Base-by-base conservation (phyloP, 306 rosid species). In the Senna tora region DNA sequence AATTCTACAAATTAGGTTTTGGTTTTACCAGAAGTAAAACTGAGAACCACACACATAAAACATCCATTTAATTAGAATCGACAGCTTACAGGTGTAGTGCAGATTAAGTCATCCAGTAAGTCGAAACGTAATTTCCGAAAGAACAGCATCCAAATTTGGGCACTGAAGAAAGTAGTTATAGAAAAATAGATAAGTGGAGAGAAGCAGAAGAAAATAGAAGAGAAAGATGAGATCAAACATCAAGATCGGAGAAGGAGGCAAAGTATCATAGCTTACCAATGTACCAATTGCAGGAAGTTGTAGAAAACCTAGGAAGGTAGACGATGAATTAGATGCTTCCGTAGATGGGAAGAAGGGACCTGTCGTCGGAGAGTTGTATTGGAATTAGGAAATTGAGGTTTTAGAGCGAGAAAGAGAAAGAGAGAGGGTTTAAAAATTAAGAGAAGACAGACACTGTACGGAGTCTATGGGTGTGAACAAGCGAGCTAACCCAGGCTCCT, bases 221-320 rank as follows among this genome's bases (percentile, higher is more conserved):
- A 59, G 60, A 75, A 67, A 28, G 30, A 69, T 59, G 73, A 79
- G 90, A 88, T 87, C 86, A 90, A 90, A 74, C 75, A 64, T 14
- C 30, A 69, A 65, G 36, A 57, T 19, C 32, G 39, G 16, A 42
- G 10, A 55, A 7, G 30, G 42, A 5, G 6, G 75, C 22, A n/a
- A 51, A 28, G 2, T 55, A n/a, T 63, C 14, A 50, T 14, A 71
- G 59, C 83, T 75, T 80, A 83, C 91, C 88, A 93, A 92, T 92
- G 96, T 46, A 76, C 74, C 58, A 67, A 75, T 20, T 65, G 77
- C 15, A 39, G 25, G 62, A 32, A 80, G 77, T 59, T 52, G 58
- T 30, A 36, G n/a, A 11, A 62, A 74, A 58, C 85, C 77, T 46
- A 41, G 32, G 58, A 73, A 5, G 58, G 16, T 49, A 60, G 20